phyloP scores from a whole-genome alignment of 2,329 filamentous ascomycete genomes.

The Fusarium falciforme region DNA sequence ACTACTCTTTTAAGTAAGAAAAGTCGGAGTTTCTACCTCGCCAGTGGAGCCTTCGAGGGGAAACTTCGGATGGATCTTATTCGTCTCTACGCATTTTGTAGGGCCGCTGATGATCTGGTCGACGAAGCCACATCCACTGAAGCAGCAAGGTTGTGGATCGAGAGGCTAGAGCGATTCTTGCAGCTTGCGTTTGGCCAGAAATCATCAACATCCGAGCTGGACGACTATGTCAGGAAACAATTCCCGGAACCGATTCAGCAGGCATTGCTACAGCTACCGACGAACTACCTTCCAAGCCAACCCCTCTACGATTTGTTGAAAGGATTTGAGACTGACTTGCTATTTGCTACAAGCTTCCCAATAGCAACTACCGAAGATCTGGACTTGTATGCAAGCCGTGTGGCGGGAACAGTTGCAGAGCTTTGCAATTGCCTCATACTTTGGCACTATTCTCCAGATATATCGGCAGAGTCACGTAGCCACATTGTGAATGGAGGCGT shows the following conservation, averaged over 20 bases:
- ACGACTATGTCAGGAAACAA: slow-evolving; percentile 55
- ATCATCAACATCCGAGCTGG: neutral
- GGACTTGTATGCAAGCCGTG: slow-evolving; percentile 71
- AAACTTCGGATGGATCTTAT: slow-evolving; percentile 75
- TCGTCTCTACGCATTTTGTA: slow-evolving; percentile 78
- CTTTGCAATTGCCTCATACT: slow-evolving; percentile 76
- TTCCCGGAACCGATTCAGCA: slow-evolving; percentile 65
- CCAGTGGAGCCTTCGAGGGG: slow-evolving; percentile 75
- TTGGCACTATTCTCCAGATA: slow-evolving; percentile 57
- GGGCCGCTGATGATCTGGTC: slow-evolving; percentile 78
- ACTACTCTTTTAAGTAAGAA: slow-evolving; percentile 69
- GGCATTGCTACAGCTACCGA: slow-evolving; percentile 70
- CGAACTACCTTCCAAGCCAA: slow-evolving; percentile 63
- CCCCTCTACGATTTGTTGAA: slow-evolving; percentile 73
- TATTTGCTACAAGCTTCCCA: slow-evolving; percentile 63
- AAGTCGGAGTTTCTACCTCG: slow-evolving; percentile 80
- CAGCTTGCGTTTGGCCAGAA: slow-evolving; percentile 52
- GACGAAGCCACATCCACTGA: slow-evolving; percentile 67
- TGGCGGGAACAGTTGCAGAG: slow-evolving; percentile 79
- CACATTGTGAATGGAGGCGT: slow-evolving; percentile 66
- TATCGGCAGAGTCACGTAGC: slow-evolving; percentile 36
- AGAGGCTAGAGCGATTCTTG: slow-evolving; percentile 67
- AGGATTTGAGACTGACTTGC: slow-evolving; percentile 76
- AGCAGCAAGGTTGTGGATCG: slow-evolving; percentile 69
- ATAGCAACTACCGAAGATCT: slow-evolving; percentile 70